These are phyloP conservation scores for Panaeolus cyanescens DNA, from an alignment of 768 basidiomycete species.

Conservation along the genomic window DNA sequence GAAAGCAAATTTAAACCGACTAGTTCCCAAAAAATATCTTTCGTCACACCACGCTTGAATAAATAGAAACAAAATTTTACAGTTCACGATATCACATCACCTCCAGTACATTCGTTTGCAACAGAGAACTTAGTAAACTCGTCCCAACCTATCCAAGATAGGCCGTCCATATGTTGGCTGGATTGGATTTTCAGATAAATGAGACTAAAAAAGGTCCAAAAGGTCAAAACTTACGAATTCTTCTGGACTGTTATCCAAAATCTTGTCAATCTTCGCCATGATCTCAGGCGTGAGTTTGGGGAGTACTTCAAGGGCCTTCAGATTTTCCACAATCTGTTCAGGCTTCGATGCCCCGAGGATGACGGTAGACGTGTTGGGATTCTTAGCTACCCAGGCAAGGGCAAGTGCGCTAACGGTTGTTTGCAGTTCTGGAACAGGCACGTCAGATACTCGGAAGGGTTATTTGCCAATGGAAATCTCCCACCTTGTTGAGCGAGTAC, in stretches of 20 bases:
- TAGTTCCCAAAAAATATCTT: no score
- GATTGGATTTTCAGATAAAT: neutral
- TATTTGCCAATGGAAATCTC: constrained; percentile 5
- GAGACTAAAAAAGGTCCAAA: neutral
- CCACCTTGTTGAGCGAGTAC: constrained; percentile 57
- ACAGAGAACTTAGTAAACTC: neutral
- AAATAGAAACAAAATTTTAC: no score
- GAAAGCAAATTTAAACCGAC: no score
- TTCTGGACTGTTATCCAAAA: constrained; percentile 56
- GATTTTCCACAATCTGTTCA: constrained; percentile 66
- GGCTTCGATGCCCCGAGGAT: constrained; percentile 71
- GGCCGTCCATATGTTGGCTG: constrained; percentile 18
- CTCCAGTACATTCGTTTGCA: no score
- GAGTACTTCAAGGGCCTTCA: constrained; percentile 72
- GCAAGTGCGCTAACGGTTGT: constrained; percentile 65
- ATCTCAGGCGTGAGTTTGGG: constrained; percentile 72
- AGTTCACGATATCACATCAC: no score
- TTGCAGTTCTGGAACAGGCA: constrained; percentile 30
- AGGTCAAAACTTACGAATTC: constrained; percentile 33
- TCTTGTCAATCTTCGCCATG: constrained; percentile 66
- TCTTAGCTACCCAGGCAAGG: constrained; percentile 76
- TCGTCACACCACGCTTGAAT: no score
- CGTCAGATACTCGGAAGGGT: neutral
- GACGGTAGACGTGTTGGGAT: constrained; percentile 67
- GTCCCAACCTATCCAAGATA: constrained; percentile 11